A percentile compares a stretch with the other conserved stretches of the same genome.
These are phyloP conservation scores for Plasmodium reichenowi DNA, from an alignment of 169 alveolate genomes.

Conservation along the genomic window DNA sequence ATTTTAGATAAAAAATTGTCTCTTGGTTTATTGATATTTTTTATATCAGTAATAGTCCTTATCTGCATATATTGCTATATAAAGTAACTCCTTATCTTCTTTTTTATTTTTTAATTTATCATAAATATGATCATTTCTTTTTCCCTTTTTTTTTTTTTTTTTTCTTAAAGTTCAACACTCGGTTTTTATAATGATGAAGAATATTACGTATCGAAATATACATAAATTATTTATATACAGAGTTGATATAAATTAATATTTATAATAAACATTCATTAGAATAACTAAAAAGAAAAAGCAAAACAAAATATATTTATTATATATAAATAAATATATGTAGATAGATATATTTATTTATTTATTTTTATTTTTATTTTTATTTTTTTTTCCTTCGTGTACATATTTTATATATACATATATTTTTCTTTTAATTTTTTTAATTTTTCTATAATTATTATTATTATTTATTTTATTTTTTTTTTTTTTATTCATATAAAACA, in stretches of 20 bases:
- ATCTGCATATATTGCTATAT: constrained; percentile 66
- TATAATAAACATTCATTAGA: no score
- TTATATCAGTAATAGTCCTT: constrained; percentile 26
- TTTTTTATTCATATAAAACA: no score
- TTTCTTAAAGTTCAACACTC: constrained; percentile 35
- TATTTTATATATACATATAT: no score
- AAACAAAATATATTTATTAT: no score
- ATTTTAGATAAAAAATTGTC: constrained; percentile 54
- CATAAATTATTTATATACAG: background rate
- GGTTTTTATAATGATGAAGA: constrained; percentile 70
- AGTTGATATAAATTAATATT: no score
- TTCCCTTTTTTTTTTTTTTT: background rate
- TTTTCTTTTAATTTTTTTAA: no score
- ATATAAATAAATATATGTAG: no score
- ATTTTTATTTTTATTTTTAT: background rate
- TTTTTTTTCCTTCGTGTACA: background rate
- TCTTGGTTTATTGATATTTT: constrained; percentile 55
- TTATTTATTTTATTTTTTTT: no score
- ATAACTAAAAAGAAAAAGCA: no score
- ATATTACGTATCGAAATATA: constrained; percentile 61
- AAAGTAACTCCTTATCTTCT: constrained; percentile 45
- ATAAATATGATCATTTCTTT: constrained; percentile 26
- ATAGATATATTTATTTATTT: background rate
- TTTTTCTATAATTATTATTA: no score
- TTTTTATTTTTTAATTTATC: background rate